phyloP scores from a whole-genome alignment of 495 filamentous ascomycete genomes.

The Penicillium coprophilum region DNA sequence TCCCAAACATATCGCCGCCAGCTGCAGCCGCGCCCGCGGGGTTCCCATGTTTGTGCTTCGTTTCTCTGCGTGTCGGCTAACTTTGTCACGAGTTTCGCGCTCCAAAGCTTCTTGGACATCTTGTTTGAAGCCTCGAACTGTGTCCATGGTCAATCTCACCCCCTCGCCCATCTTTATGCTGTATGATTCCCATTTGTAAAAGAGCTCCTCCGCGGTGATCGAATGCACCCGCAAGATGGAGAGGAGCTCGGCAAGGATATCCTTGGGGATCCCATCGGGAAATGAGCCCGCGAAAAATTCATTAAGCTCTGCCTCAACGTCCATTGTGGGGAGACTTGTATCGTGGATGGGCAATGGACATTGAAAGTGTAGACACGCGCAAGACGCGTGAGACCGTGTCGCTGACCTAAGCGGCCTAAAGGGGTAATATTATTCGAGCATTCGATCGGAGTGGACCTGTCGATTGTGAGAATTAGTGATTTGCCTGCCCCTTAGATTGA shows the following conservation, averaged over 20 bases:
- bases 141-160: constrained; percentile 65
- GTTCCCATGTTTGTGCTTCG: constrained; percentile 56
- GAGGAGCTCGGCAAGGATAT: constrained; percentile 74
- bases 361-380: constrained; percentile 14
- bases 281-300: constrained; percentile 61
- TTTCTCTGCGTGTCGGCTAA: constrained; percentile 61
- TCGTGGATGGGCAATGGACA: constrained; percentile 12
- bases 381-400: constrained; percentile 23
- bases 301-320: constrained; percentile 58
- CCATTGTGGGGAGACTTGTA: constrained; percentile 20
- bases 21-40: constrained; percentile 56
- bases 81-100: constrained; percentile 62
- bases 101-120: constrained; percentile 83
- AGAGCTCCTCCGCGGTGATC: constrained; percentile 76
- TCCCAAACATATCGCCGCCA: constrained; percentile 75
- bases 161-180: constrained; percentile 89
- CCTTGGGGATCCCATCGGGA: constrained; percentile 59
- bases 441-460: constrained; percentile 11
- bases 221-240: constrained; percentile 81
- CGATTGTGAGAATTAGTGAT: constrained; percentile 9
- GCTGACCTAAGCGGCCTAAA: constrained; percentile 26
- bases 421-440: constrained; percentile 23
- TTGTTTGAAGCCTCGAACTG: constrained; percentile 74
- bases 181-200: constrained; percentile 98
- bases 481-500: neutral